A percentile compares a stretch with the other conserved stretches of the same genome.
These are phyloP conservation scores for Solanum clarkiae DNA, from an alignment of 257 asterid species.

Conservation along the genomic window DNA sequence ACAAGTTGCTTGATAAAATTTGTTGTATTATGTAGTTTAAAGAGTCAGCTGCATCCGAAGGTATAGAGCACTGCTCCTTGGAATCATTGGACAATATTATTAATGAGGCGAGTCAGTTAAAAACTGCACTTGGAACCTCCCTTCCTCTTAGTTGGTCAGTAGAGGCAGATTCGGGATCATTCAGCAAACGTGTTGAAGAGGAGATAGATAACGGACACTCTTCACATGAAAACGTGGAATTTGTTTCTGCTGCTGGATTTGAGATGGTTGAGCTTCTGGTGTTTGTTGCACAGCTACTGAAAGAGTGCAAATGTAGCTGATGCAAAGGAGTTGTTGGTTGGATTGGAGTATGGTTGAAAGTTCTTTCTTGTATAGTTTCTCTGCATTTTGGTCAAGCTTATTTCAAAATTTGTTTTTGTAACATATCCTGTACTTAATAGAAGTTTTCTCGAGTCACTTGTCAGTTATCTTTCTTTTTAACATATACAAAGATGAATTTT, in stretches of 20 bases:
- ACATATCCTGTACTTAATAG: not conserved
- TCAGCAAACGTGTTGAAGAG: conserved; percentile 10
- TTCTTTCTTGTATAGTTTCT: not conserved
- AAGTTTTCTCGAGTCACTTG: not conserved
- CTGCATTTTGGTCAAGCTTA: not conserved
- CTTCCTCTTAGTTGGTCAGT: conserved; percentile 77
- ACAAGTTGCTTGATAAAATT: not conserved
- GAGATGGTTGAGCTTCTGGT: conserved; percentile 92
- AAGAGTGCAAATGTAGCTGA: conserved; percentile 11
- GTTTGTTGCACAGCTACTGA: conserved; percentile 49
- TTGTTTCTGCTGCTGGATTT: conserved; percentile 80
- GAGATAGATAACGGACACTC: not conserved
- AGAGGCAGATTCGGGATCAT: conserved; percentile 18
- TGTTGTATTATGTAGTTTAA: conserved; percentile 25
- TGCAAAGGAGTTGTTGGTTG: not conserved
- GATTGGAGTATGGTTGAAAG: not conserved
- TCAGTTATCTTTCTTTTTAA: not conserved
- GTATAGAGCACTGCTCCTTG: conserved; percentile 1
- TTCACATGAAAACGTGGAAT: conserved; percentile 35
- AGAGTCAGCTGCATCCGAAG: conserved; percentile 17
- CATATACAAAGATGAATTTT: not conserved
- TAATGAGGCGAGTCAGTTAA: conserved; percentile 57
- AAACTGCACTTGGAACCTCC: conserved; percentile 79
- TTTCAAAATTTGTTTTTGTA: not conserved
- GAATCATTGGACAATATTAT: conserved; percentile 35